Evolutionary conservation across 805 yeast species (phyloP).

Genomic region (Lipomyces japonicus): DNA sequence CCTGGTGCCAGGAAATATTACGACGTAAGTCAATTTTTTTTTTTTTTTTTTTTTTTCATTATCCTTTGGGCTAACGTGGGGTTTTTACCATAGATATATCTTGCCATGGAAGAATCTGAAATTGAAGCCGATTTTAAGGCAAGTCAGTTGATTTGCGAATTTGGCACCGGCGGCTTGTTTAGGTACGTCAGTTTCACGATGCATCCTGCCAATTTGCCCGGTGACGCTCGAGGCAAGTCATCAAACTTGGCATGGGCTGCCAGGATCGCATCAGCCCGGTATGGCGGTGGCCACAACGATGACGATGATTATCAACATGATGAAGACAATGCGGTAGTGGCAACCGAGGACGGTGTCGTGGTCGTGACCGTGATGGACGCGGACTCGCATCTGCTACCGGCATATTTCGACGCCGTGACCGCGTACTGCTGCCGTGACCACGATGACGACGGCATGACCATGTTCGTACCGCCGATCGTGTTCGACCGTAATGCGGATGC

Average conservation of each 20-base stretch:
- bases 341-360: too few relatives aligned
- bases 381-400: constrained; percentile 25
- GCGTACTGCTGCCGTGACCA: constrained; percentile 2
- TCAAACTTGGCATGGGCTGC: constrained; percentile 30
- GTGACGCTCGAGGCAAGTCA: constrained; percentile 29
- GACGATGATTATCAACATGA: neutral
- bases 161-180: constrained; percentile 10
- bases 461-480: constrained; percentile 27
- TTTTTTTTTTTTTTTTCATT: neutral
- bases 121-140: constrained; percentile 16
- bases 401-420: constrained; percentile 20
- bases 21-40: neutral
- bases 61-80: neutral
- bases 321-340: neutral
- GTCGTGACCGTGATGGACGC: constrained; percentile 30
- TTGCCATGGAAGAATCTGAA: constrained; percentile 27
- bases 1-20: neutral
- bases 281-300: neutral
- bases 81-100: constrained; percentile 11
- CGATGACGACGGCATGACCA: neutral
- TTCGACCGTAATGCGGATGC: constrained; percentile 30
- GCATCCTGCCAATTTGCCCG: constrained; percentile 22
- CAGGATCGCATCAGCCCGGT: constrained; percentile 12
- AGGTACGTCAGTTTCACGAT: constrained; percentile 17
- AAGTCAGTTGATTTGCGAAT: constrained; percentile 6